These are phyloP conservation scores for Tricharina praecox DNA, from an alignment of 495 filamentous ascomycete genomes.

Conservation along the genomic window DNA sequence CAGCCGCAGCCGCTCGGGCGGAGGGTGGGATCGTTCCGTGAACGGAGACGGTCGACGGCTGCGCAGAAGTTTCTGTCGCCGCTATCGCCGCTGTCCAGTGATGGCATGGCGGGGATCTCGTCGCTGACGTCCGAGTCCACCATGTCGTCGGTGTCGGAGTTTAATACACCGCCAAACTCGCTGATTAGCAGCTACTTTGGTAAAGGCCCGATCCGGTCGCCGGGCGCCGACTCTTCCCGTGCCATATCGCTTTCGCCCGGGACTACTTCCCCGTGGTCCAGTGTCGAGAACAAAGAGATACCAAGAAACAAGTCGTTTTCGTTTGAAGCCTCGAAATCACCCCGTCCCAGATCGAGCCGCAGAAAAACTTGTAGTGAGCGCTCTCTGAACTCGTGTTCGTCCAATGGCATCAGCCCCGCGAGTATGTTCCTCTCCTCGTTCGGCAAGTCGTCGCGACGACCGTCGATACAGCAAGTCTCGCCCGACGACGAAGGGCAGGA, in stretches of 20 bases:
- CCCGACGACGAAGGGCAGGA: constrained; percentile 61
- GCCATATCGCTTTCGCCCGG: neutral
- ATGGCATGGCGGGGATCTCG: constrained; percentile 18
- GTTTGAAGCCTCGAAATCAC: constrained; percentile 26
- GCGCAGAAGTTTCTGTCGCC: neutral
- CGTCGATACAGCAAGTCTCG: constrained; percentile 32
- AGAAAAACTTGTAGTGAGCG: constrained; percentile 7
- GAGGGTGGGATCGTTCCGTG: neutral
- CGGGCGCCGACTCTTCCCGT: constrained; percentile 30
- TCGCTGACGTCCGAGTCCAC: constrained; percentile 47
- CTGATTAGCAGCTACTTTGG: neutral
- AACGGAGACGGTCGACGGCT: neutral
- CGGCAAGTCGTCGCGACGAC: neutral
- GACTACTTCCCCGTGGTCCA: neutral
- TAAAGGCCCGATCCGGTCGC: neutral
- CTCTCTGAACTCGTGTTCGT: neutral
- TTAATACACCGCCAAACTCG: constrained; percentile 1
- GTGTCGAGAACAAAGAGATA: constrained; percentile 28
- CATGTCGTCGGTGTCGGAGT: constrained; percentile 31
- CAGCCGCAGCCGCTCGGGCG: neutral
- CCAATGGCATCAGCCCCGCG: constrained; percentile 5
- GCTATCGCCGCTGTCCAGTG: neutral
- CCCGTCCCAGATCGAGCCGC: neutral
- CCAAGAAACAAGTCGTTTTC: constrained; percentile 32
- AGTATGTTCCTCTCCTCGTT: constrained; percentile 4